These are phyloP conservation scores for Cyberlindnera saturnus DNA, from an alignment of 805 yeast genomes.

Conservation along the genomic window DNA sequence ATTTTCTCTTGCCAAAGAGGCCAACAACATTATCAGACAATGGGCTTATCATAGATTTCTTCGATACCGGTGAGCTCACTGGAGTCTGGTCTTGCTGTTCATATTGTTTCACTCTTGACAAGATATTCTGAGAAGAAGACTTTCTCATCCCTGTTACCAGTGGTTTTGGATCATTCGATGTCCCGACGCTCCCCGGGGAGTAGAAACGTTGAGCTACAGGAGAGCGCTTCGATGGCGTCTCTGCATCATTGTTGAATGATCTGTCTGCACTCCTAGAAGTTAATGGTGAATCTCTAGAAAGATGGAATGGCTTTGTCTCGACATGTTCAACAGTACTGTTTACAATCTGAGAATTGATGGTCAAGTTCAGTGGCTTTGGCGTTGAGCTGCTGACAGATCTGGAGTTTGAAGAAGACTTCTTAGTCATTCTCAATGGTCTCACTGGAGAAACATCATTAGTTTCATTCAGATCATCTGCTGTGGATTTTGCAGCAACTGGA, in stretches of 20 bases:
- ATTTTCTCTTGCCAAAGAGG: constrained; percentile 16
- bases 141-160: constrained; percentile 18
- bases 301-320: constrained; percentile 2
- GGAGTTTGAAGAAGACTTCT: constrained; percentile 32
- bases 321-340: constrained; percentile 4
- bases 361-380: constrained; percentile 16
- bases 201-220: constrained; percentile 12
- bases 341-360: constrained; percentile 15
- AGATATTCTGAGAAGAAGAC: constrained; percentile 24
- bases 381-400: constrained; percentile 13
- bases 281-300: constrained; percentile 1
- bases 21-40: constrained; percentile 16
- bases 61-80: constrained; percentile 7
- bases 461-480: neutral
- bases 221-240: constrained; percentile 1
- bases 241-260: neutral
- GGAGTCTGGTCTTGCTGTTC: constrained; percentile 19
- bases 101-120: constrained; percentile 27
- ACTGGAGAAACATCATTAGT: constrained; percentile 37
- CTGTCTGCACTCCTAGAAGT: neutral
- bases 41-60: constrained; percentile 16
- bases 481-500: neutral
- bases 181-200: constrained; percentile 10
- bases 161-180: neutral
- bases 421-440: constrained; percentile 65